A percentile compares a stretch with the other conserved stretches of the same genome.
phyloP scores from a whole-genome alignment of 139 green algal species.

The Gonium pectorale region DNA sequence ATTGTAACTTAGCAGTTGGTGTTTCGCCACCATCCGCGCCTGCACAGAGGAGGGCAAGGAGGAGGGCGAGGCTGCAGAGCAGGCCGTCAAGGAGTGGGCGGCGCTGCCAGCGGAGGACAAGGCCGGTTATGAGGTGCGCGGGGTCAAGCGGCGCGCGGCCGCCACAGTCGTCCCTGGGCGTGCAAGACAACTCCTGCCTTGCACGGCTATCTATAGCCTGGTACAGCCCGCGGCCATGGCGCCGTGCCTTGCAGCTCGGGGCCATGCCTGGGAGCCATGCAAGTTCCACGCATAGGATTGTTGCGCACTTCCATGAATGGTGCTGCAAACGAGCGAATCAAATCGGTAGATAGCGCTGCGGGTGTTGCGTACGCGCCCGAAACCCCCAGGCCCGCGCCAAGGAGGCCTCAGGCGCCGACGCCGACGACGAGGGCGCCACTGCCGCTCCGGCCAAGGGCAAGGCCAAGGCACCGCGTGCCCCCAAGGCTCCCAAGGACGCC shows the following conservation, averaged over 20 bases:
- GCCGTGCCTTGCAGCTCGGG: no score
- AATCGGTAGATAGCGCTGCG: background rate
- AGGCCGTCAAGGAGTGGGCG: slow-evolving; percentile 7
- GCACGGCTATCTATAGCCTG: no score
- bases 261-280: no score
- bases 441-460: no score
- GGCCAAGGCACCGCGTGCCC: background rate
- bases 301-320: no score
- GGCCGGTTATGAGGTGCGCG: slow-evolving; percentile 23
- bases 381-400: slow-evolving; percentile 8
- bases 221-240: no score
- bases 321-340: no score
- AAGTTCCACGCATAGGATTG: no score
- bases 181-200: no score
- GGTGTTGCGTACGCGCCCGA: background rate
- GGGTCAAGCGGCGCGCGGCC: no score
- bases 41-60: background rate
- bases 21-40: background rate
- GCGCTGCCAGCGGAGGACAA: background rate
- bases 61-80: background rate
- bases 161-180: no score
- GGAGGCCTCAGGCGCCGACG: background rate
- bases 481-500: background rate
- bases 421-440: background rate
- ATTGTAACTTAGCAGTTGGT: no score